phyloP scores from a whole-genome alignment of 768 basidiomycete species.

The Cyclocybe aegerita region DNA sequence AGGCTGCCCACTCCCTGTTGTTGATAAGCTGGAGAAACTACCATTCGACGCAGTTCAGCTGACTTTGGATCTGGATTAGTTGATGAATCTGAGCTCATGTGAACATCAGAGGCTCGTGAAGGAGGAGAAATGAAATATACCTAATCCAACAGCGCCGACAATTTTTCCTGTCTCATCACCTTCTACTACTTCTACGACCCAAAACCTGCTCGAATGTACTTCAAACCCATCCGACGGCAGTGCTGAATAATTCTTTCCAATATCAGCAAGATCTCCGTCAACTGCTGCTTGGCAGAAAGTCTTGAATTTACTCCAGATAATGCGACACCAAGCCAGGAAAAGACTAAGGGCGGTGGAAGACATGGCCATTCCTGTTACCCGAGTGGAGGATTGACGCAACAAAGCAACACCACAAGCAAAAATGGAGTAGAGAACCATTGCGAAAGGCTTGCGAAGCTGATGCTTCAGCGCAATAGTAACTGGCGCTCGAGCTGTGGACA shows the following conservation, averaged over 20 bases:
- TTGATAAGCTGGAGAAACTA: conserved; percentile 20
- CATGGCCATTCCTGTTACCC: too few species aligned
- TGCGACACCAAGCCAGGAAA: too few species aligned
- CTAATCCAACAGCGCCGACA: conserved; percentile 20
- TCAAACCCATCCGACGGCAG: background rate
- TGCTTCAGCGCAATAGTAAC: conserved; percentile 4
- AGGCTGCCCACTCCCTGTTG: conserved; percentile 18
- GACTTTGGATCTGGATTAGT: conserved; percentile 9
- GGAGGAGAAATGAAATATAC: conserved; percentile 6
- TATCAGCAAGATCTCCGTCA: conserved; percentile 19
- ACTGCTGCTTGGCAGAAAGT: too few species aligned
- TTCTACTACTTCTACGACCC: conserved; percentile 19
- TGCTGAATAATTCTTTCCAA: conserved; percentile 12
- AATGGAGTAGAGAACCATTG: too few species aligned
- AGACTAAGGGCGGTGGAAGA: too few species aligned
- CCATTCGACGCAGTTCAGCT: conserved; percentile 25
- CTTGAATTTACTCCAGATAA: too few species aligned
- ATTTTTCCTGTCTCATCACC: conserved; percentile 5
- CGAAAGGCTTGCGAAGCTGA: too few species aligned
- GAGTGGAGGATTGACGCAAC: too few species aligned
- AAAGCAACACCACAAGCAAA: too few species aligned
- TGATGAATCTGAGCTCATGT: background rate
- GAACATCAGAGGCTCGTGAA: background rate
- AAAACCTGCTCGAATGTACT: conserved; percentile 15
- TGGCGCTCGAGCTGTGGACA: conserved; percentile 19